Conservation (phyloP, 2,329 filamentous ascomycete species). For the Colletotrichum filicis region DNA sequence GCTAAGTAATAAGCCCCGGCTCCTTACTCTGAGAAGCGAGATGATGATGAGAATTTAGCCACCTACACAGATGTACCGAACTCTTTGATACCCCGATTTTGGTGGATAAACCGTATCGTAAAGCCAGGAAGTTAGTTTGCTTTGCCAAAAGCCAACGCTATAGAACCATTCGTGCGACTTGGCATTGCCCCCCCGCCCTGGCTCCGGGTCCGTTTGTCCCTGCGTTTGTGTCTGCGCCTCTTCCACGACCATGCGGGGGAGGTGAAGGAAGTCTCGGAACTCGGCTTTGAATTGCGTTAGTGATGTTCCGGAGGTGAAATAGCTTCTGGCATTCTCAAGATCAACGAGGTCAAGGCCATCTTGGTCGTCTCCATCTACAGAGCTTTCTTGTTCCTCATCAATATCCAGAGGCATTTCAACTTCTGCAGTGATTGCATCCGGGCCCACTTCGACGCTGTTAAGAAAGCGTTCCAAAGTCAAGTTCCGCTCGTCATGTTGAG, state of each 20-base stretch:
- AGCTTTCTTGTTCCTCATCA: background rate
- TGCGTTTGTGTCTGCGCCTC: background rate
- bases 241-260: fast-evolving
- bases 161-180: too few species aligned
- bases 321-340: background rate
- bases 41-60: background rate
- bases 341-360: fast-evolving
- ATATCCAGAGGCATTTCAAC: background rate
- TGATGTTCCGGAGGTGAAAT: background rate
- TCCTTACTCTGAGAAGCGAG: background rate
- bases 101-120: background rate
- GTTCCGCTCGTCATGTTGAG: background rate
- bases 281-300: background rate
- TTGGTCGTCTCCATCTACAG: background rate
- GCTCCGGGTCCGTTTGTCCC: fast-evolving
- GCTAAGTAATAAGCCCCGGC: background rate
- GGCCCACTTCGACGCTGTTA: background rate
- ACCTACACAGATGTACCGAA: slow-evolving; percentile 1
- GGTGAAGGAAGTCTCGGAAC: background rate
- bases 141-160: background rate
- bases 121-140: background rate
- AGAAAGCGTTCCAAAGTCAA: background rate
- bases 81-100: background rate
- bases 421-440: background rate
- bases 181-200: fast-evolving